Base-by-base conservation (phyloP, 2,329 filamentous ascomycete species). In the Neoscytalidium dimidiatum region DNA sequence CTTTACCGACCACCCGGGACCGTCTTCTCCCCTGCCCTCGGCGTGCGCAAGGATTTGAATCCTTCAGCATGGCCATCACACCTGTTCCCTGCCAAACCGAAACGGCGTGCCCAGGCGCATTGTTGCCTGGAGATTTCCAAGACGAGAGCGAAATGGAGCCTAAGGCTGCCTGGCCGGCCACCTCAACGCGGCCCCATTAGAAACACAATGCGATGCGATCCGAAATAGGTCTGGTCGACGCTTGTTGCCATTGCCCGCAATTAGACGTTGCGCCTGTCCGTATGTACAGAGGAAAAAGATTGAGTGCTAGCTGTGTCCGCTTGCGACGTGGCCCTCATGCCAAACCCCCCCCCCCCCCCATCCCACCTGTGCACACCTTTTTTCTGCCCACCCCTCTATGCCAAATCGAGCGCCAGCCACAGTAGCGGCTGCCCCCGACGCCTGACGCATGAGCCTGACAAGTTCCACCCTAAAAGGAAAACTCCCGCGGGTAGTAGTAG, bases 1-100 rank as follows among this genome's bases (percentile, higher is more conserved):
- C 35, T 46, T 57, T 64, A 64, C 61, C 61, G 61, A 17, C 23
- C 49, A 17, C 61, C 61, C 49, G 61, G 61, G 46, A 63, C 60
- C 44, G 35, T 62, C 21, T 33, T 53, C 23, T 46, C 6, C 52
- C 52, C 52, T 57, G 52, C 33, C 33, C 23, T 21, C 23, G 35
- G 35, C 23, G 29, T 5, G 23, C 9, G 49, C 61, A 53, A 49
- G 61, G 61, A 17, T 53, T 7, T 6, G 4, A 43, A 64, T 64
- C 61, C 61, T 64, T 64, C 61, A 44, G 61, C 48, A 64, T 38
- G 35, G 49, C 61, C 49, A 44, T 64, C 61, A 56, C 61, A 64
- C 56, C 61, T 46, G 35, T 64, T 44, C 38, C 61, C 35, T 64
- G 56, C 53, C 21, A 44, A 58, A 44, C 35, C 53, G 53, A 58